Evolutionary conservation across 2,329 filamentous ascomycete species (phyloP), one percentile per base, ranked within the genome.

Genomic region (Penicillium sp.): DNA sequence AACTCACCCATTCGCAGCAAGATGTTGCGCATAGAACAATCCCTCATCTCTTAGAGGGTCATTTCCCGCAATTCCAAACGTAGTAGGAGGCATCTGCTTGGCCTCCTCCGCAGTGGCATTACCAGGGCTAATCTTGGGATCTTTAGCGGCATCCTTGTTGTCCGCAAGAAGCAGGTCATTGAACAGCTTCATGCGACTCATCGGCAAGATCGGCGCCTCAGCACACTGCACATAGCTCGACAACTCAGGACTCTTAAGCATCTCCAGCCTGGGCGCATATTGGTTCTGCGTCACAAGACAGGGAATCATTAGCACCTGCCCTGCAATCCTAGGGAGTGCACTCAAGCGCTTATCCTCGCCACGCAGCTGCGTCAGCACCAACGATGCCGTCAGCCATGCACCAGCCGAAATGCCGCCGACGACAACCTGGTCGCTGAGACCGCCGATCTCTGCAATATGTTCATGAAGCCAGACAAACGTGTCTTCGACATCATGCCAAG

Each of bases 401-500:
- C 77, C 77, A 0, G 77, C 76, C 0, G 77, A 79, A 6, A 77
- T 72, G 0, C 77, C 77, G 0, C 77, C 77, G 0, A 80, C 56
- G 0, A 80, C 57, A 0, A 80, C 64, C 5, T 67, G 63, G 0
- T 55, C 52, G 2, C 68, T 46, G 33, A 79, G 72, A 7, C 71
- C 70, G 13, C 68, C 68, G 4, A 78, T 27, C 28, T 60, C 48
- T 0, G 60, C 55, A 0, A 74, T 71, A 49, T 78, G 65, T 12
- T 66, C 63, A 41, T 80, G 75, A 0, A 80, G 60, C 81, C 80
- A 84, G 14, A 72, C 66, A 28, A 81, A 77, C 0, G 75, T 73
- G 38, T 83, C 81, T 49, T 80, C 74, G 0, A 71, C 63, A 39
- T 84, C 81, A 36, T 65, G 40, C 75, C 75, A 81, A 0, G 75